Base-by-base conservation (phyloP, 1,284 basidiomycete species). In the Puccinia triticina region DNA sequence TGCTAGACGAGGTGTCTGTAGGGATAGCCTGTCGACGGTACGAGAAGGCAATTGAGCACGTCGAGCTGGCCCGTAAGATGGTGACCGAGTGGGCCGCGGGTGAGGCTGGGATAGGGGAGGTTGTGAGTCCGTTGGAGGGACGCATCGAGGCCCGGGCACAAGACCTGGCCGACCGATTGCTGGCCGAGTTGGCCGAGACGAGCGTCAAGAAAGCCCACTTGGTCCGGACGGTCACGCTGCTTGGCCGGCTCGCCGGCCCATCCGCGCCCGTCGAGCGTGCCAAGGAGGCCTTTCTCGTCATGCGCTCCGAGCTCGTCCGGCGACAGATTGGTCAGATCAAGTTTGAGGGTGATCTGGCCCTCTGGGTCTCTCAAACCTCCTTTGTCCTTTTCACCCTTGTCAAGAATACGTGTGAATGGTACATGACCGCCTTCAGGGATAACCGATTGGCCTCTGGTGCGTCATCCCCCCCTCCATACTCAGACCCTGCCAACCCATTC, bases 381-480 rank as follows among this genome's bases (percentile, higher is more conserved):
- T 89, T 94, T 77, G 92, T 96, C 0, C 90, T 92, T 83, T 96
- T 96, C 85, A 95, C 93, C 0, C 91, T 93, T 10, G 92, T 96
- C 87, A 95, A 95, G 87, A 94, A 99, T 86, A 98, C 96, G 0
- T 93, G 93, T 59, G 96, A 99, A 87, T 99, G 96, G 97, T 99
- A 95, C 87, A 90, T 98, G 86, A 92, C 92, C 0, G 96, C 94
- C 72, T 99, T 98, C 88, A 94, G 92, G 87, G 96, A 98, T 87
- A 95, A 95, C 86, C 92, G 93, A 83, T 94, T 95, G 85, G 93
- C 96, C 0, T 96, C 94, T 80, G 91, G 94, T 95, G n/a, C 18
- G 59, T 69, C 16, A 12, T 48, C 21, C 34, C 7, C 5, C 29
- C 7, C 43, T 57, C n/a, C 18, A 43, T 11, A 55, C 57, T 12